Conservation (phyloP, 192 early-diverging fungal species). For the Linnemannia hyalina region DNA sequence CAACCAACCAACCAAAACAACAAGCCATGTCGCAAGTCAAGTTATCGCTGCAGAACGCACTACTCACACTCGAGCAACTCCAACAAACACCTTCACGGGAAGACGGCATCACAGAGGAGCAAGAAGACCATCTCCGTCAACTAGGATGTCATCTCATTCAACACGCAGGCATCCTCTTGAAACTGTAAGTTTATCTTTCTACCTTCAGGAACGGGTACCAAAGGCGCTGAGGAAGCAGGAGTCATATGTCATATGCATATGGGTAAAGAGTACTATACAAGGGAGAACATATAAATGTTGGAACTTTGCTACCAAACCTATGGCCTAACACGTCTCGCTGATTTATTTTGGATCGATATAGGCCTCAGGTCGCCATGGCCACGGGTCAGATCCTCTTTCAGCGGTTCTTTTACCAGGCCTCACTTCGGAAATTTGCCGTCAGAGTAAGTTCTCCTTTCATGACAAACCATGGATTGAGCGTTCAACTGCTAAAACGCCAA, state of each 20-base stretch:
- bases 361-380: conserved; percentile 95
- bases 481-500: not conserved
- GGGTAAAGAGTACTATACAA: not conserved
- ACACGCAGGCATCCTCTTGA: conserved; percentile 82
- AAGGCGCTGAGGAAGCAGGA: too few species aligned
- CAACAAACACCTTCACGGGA: conserved; percentile 72
- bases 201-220: not conserved
- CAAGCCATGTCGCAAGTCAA: conserved; percentile 48
- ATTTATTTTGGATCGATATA: conserved; percentile 38
- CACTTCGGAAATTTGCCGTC: conserved; percentile 79
- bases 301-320: not conserved
- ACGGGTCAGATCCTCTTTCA: conserved; percentile 95
- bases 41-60: conserved; percentile 84
- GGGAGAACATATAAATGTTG: not conserved
- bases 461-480: not conserved
- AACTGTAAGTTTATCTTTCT: conserved; percentile 67
- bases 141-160: conserved; percentile 89
- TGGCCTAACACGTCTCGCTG: not conserved
- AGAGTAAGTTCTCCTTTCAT: conserved; percentile 57
- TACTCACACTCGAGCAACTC: conserved; percentile 81
- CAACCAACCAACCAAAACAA: not conserved
- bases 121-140: conserved; percentile 81
- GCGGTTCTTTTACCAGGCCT: conserved; percentile 89
- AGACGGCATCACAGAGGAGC: conserved; percentile 69
- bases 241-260: not conserved